Percentiles rank a stretch among this genome's conserved stretches.
Conservation (phyloP, 352 stramenopile species). For the Plasmopara viticola region DNA sequence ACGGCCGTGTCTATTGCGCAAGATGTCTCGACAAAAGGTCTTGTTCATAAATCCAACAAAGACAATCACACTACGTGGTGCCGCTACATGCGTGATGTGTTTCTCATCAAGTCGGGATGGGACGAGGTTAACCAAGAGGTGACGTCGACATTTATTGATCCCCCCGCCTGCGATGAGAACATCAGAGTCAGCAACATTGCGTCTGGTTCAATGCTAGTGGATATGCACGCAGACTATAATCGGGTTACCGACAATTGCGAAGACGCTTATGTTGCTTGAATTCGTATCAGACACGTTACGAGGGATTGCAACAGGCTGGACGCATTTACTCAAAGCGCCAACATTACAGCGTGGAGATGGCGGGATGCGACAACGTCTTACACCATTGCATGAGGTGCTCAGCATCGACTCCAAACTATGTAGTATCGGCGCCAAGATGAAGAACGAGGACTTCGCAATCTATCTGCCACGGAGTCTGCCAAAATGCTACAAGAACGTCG, state of each 20-base stretch:
- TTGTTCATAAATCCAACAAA: too few species aligned
- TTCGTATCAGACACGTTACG: not conserved
- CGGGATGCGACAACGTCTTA: not conserved
- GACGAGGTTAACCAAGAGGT: not conserved
- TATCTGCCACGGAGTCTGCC: not conserved
- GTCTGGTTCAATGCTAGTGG: not conserved
- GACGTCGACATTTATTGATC: not conserved
- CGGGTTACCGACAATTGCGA: not conserved
- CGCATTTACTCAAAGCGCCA: not conserved
- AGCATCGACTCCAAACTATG: not conserved
- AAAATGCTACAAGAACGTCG: not conserved
- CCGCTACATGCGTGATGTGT: too few species aligned
- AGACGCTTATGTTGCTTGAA: not conserved
- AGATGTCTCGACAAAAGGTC: too few species aligned
- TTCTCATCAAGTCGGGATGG: too few species aligned
- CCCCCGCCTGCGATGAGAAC: not conserved
- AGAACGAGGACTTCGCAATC: not conserved
- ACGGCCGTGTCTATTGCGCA: too few species aligned
- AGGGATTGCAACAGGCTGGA: not conserved
- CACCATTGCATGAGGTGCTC: not conserved
- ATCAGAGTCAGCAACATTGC: not conserved
- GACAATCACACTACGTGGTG: too few species aligned
- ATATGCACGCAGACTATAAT: not conserved
- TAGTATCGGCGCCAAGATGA: not conserved
- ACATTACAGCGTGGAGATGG: not conserved